A percentile compares a stretch with the other conserved stretches of the same genome.
Evolutionary conservation across 306 rosid species (phyloP).

Genomic region (Pyrus betulifolia): DNA sequence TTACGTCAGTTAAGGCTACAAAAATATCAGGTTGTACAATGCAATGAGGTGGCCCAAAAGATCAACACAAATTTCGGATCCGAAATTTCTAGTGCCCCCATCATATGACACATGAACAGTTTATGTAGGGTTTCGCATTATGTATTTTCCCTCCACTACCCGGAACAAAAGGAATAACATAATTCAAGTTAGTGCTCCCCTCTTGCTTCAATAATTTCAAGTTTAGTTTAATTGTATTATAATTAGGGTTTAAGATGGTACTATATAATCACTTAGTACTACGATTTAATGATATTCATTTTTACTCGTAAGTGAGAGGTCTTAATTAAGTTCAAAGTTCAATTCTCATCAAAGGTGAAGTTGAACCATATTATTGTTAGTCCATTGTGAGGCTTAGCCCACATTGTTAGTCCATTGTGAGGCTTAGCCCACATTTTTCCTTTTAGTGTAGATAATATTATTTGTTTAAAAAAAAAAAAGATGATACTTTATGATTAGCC

Average conservation of each 20-base stretch:
- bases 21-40: neutral
- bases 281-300: too few relatives aligned
- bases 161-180: neutral
- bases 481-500: too few relatives aligned
- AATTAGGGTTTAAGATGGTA: neutral
- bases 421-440: too few relatives aligned
- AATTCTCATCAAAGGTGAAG: too few relatives aligned
- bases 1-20: neutral
- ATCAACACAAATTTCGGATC: neutral
- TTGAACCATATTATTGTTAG: too few relatives aligned
- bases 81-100: neutral
- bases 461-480: too few relatives aligned
- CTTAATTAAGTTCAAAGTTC: too few relatives aligned
- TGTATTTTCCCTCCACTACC: neutral
- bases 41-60: neutral
- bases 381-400: rapidly evolving
- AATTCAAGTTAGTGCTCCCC: neutral
- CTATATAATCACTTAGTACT: too few relatives aligned
- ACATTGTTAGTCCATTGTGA: too few relatives aligned
- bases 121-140: neutral
- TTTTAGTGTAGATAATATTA: too few relatives aligned
- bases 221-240: neutral
- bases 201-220: neutral
- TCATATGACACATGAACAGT: neutral
- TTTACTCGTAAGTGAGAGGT: too few relatives aligned